Evolutionary conservation across 2,329 filamentous ascomycete species (phyloP), one percentile per base, ranked within the genome.

Genomic region (Diaporthe batatas): DNA sequence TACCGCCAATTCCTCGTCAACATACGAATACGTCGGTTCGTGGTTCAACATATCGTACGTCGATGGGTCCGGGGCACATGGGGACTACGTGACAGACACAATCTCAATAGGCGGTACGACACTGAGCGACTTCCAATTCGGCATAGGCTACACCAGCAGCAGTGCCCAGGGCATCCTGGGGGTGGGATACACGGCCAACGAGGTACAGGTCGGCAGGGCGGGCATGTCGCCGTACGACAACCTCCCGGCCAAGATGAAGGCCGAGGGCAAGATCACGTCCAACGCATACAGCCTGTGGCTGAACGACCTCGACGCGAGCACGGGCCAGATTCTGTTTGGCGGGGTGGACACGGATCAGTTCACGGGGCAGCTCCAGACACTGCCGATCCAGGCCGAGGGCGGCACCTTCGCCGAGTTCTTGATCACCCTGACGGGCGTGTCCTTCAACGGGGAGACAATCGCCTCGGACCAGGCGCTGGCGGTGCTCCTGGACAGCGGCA

Each of bases 11-110:
- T 82, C 86, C 0, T 97, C 94, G 0, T 94, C 93, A 2, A 93
- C 94, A 2, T 96, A 95, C 81, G 78, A 87, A 44, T 94, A 91
- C 79, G 82, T 97, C 70, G 91, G 91, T 75, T 91, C 89, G 78
- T 86, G 91, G 74, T 98, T 98, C 85, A 95, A 96, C 83, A 97
- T 98, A 75, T 91, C 91, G 1, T 98, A 98, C 76, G 92, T 93
- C 53, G 95, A 98, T 82, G 93, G 93, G 58, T 93, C 93, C 0
- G 90, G 91, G 6, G 93, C 94, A 0, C 81, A 84, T 1, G 95
- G 95, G 44, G 93, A 96, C 81, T 98, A 97, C 80, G 93, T 90
- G 2, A 91, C 89, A 6, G 95, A 98, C 79, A 92, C 87, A 0
- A 83, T 97, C 72, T 84, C 82, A 6, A 84, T 95, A 69, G 91